phyloP scores from a whole-genome alignment of 257 asterid species.

The Coffea canephora region DNA sequence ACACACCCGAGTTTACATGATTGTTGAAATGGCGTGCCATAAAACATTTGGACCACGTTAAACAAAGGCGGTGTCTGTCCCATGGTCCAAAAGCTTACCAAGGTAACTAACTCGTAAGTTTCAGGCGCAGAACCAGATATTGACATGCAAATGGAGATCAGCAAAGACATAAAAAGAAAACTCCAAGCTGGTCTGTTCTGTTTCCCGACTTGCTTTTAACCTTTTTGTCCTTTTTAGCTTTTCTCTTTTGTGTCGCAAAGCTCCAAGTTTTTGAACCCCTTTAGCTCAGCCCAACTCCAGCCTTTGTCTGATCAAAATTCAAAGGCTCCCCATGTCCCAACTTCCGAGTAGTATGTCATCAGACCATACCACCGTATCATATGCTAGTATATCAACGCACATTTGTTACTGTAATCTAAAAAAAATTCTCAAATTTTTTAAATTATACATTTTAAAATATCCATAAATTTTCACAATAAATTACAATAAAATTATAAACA shows the following conservation, averaged over 20 bases:
- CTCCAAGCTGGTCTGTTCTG: not conserved
- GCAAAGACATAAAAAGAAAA: not conserved
- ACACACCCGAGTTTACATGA: not conserved
- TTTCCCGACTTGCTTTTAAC: not conserved
- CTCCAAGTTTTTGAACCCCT: not conserved
- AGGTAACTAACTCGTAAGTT: not conserved
- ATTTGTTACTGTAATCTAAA: too few relatives aligned
- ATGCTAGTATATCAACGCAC: too few relatives aligned
- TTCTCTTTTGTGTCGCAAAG: not conserved
- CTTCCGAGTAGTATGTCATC: not conserved
- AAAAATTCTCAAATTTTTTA: too few relatives aligned
- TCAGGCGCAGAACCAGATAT: not conserved
- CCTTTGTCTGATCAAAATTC: not conserved
- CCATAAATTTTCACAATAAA: too few relatives aligned
- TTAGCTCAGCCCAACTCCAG: conserved; percentile 16
- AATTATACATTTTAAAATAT: too few relatives aligned
- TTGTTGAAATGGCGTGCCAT: not conserved
- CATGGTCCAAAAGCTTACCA: not conserved
- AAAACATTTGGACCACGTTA: conserved; percentile 1
- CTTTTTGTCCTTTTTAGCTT: not conserved
- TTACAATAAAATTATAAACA: too few relatives aligned
- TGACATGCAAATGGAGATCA: not conserved
- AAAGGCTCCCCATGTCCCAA: not conserved
- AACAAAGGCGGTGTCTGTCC: not conserved
- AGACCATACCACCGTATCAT: too few relatives aligned